Evolutionary conservation across 768 basidiomycete species (phyloP), one percentile per base, ranked within the genome.

Genomic region (Zangia roseola): DNA sequence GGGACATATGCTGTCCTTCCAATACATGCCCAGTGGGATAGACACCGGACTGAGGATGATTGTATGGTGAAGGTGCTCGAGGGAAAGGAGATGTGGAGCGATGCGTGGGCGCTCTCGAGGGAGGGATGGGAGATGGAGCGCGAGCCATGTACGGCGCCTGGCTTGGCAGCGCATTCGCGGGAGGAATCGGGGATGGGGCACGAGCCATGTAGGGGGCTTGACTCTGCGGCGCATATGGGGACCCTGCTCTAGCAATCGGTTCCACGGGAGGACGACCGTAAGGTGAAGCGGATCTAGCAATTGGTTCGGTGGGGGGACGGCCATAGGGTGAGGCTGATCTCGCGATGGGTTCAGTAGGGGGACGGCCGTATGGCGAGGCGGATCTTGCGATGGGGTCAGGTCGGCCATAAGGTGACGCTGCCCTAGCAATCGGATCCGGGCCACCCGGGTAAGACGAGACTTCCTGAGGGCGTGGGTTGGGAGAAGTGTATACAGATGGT

Each of bases 11-110:
- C 40, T 76, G 76, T 2, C 83, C 83, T 47, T 79, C 82, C 55
- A 83, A 54, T 35, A 77, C 65, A 65, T 82, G 83, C 2, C 81
- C 80, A 4, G 72, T 65, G 40, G 84, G 79, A 61, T 84, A 84
- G n/a, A 76, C 68, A 5, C 67, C 55, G 19, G 55, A 40, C n/a
- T 54, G 57, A 47, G 68, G 55, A 24, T 57, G 56, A 20, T 45
- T 45, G 47, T 61, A 68, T 14, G 64, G 67, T 33, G 67, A 67
- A 26, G 58, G 65, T 24, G 57, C 66, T 12, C 66, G 54, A 34
- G 63, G 59, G 50, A 63, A 69, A 38, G 65, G 60, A 17, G 65
- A 69, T 1, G 67, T 63, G 5, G 68, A 62, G 13, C 65, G 65
- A 20, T 43, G 54, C 6, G 35, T 36, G 16, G n/a, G 52, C 16